These are phyloP conservation scores for Blastomyces silverae DNA, from an alignment of 2,329 filamentous ascomycete species.

Conservation along the genomic window DNA sequence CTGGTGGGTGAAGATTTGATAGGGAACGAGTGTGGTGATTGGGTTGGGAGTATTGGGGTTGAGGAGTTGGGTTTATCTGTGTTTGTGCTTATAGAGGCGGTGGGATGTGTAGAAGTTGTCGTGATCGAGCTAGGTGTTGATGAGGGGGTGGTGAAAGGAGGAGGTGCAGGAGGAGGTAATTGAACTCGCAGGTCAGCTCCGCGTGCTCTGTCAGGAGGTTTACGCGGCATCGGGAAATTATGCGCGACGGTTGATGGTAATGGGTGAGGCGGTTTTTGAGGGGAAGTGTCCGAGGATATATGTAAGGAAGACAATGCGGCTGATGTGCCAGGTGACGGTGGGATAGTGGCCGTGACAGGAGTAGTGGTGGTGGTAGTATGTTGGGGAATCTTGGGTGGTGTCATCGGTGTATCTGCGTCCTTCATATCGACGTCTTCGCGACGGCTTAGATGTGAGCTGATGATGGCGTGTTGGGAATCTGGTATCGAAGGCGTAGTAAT, in stretches of 20 bases:
- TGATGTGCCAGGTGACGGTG: neutral
- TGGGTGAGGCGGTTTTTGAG: constrained; percentile 26
- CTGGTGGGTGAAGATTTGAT: constrained; percentile 19
- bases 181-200: constrained; percentile 27
- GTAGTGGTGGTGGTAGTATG: neutral
- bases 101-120: neutral
- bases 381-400: constrained; percentile 21
- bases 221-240: constrained; percentile 29
- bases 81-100: constrained; percentile 20
- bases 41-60: constrained; percentile 26
- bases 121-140: neutral
- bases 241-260: constrained; percentile 38
- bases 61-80: constrained; percentile 25
- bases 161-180: constrained; percentile 23
- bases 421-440: constrained; percentile 29
- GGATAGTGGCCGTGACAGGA: neutral
- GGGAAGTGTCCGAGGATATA: constrained; percentile 14
- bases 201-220: constrained; percentile 20
- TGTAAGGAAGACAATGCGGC: constrained; percentile 1
- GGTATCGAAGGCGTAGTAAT: constrained; percentile 20
- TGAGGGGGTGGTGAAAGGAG: constrained; percentile 21
- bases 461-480: constrained; percentile 10
- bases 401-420: constrained; percentile 32
- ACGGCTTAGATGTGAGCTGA: constrained; percentile 17
- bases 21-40: constrained; percentile 25